Percentiles rank a stretch among this genome's conserved stretches.
Evolutionary conservation across 257 asterid species (phyloP).

Genomic region (Pogostemon cablin): DNA sequence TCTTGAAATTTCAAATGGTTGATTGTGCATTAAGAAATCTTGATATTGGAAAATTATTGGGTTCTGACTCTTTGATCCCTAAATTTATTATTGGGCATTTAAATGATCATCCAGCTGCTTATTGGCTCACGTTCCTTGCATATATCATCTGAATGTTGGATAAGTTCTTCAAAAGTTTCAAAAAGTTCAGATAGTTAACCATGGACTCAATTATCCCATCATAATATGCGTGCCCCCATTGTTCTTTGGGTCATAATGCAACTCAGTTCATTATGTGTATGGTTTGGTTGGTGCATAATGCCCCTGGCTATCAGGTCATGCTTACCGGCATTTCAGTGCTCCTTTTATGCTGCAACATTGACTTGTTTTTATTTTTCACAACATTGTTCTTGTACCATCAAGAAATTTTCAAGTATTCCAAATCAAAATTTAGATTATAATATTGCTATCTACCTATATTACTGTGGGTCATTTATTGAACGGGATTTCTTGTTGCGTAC

Average conservation of each 20-base stretch:
- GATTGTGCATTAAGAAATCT: background rate
- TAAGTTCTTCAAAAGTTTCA: background rate
- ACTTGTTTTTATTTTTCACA: background rate
- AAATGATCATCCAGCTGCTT: constrained; percentile 13
- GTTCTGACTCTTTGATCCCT: background rate
- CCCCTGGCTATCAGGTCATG: too few species aligned
- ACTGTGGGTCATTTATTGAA: background rate
- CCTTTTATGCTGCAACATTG: too few species aligned
- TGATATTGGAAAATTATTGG: constrained; percentile 2
- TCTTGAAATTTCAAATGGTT: background rate
- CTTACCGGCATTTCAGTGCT: too few species aligned
- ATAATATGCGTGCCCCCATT: background rate
- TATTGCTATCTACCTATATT: background rate
- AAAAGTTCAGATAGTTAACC: background rate
- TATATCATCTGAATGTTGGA: background rate
- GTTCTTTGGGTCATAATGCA: too few species aligned
- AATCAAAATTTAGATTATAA: background rate
- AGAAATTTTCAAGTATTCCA: background rate
- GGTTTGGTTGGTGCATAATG: too few species aligned
- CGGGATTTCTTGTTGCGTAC: constrained; percentile 35
- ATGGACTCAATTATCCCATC: background rate
- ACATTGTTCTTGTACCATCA: too few species aligned
- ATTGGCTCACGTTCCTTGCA: background rate
- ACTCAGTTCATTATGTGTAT: too few species aligned
- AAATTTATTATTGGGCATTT: background rate